Base-by-base conservation (phyloP, 208 protist genomes). In the Endotrypanum monterogeii region DNA sequence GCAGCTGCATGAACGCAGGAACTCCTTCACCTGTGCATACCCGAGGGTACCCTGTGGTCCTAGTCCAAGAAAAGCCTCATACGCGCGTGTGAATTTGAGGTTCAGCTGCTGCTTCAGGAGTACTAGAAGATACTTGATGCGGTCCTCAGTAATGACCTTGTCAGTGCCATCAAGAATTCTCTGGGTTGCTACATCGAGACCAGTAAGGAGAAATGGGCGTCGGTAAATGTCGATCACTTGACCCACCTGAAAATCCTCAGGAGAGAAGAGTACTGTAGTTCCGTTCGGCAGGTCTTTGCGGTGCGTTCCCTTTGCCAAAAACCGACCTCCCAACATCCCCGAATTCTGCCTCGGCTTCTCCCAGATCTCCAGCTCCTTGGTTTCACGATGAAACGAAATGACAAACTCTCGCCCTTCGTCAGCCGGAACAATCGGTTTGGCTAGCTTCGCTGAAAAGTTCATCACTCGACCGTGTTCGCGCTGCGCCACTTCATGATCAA, bases 331-430 rank as follows among this genome's bases (percentile, higher is more conserved):
- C 46, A 95, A 55, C 79, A 96, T 95, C 32, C 96, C 96, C 0
- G 92, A 94, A 80, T 98, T 98, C 20, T 89, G 79, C 35, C 76
- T 67, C 9, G 88, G 74, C 58, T 90, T 89, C 73, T 98, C 97
- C 44, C 85, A 89, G 57, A 98, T 92, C 52, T 90, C 82, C 18
- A 98, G 44, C 70, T 96, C 91, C 72, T 94, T 89, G 0, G 93
- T 93, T 67, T 89, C 94, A n/a, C 96, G 83, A 79, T 92, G 85
- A 80, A 96, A 98, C 14, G 89, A 86, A 71, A 98, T 85, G 35
- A 98, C 79, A 83, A 98, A 98, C 30, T 88, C 65, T 56, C 96
- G 78, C 35, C 73, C 79, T 39, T 84, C 82, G 83, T 98, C 96
- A 28, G 82, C 89, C 35, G 80, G 81, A 30, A 83, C 80, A 44